Evolutionary conservation across 768 basidiomycete species (phyloP), one percentile per base, ranked within the genome.

Genomic region (Cystoderma amianthinum): DNA sequence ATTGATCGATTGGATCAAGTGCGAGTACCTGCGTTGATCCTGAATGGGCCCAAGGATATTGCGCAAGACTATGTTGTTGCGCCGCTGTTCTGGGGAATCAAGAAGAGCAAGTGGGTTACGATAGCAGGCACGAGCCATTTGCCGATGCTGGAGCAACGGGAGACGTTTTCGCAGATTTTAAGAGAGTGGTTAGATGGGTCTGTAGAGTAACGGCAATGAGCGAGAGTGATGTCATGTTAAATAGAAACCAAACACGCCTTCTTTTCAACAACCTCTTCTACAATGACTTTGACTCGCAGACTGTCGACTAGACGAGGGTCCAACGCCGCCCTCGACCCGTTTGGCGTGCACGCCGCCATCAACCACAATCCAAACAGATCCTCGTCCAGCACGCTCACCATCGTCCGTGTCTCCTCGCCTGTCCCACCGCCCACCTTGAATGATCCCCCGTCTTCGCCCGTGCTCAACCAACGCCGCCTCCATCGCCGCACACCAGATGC

Each of bases 281-380:
- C 44, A 6, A 22, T 36, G 32, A 28, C 47, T 12, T n/a, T n/a
- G n/a, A 55, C 46, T 24, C 55, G 52, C 35, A 57, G 59, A 22
- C 65, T 86, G 28, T 65, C 73, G 18, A 53, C 69, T 5, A 72
- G 87, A 13, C 72, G 85, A 36, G 85, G 86, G 13, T 89, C 87
- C 0, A 59, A 71, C 11, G 67, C 76, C 20, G 87, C 87, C 0
- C 60, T 71, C 2, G 87, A 90, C 56, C 85, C 87, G 0, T 80
- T 68, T 50, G 83, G 73, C 32, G 57, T 65, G 5, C 75, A 85
- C 50, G 59, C 72, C 15, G 55, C 63, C 9, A 49, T 79, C 30
- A 80, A 78, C 49, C 55, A 69, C 42, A 71, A 76, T 54, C 72
- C 73, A 2, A 63, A 65, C 42, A 67, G 80, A 45, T 68, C 74